Base-by-base conservation (phyloP, 768 basidiomycete genomes). In the Solioccasus polychromus region DNA sequence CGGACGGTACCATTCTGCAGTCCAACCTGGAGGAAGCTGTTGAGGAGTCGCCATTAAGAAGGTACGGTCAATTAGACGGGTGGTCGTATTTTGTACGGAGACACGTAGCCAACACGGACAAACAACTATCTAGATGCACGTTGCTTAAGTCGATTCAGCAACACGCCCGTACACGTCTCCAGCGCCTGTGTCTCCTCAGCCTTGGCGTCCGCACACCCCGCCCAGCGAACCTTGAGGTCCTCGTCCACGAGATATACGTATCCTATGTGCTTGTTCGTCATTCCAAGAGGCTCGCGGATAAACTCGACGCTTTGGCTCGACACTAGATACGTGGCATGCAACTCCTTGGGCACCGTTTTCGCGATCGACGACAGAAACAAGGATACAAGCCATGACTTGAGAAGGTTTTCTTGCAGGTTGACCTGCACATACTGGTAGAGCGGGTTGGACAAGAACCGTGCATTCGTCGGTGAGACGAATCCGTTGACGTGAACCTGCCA, bases 231-330 rank as follows among this genome's bases (percentile, higher is more conserved):
- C 64, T 82, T 88, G 49, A 83, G 62, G 48, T 89, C 80, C 64
- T 84, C 79, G 60, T 98, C 95, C 22, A 97, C 80, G 11, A 98
- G 73, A 59, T 87, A 98, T 12, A 94, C 84, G 60, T 95, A 96
- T 17, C 94, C 95, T 24, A 97, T 78, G 58, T 88, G 83, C 62
- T 83, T 86, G 68, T 97, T 98, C 24, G 80, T 79, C 75, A 95
- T 85, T 1, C 92, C 91, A 35, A 97, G 69, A 5, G 88, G 82
- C 30, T 91, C 86, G 25, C 90, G 84, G 14, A 88, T 66, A 61
- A 89, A 89, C 67, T 89, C 92, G 73, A 94, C 78, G 60, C 85
- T 89, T 57, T 93, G 88, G 43, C 74, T 78, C 3, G 90, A 89
- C 44, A 92, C 76, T 35, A 93, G 71, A 63, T 92, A 94, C 8